These are phyloP conservation scores for Ustilago sp. DNA, from an alignment of 1,284 basidiomycete species.

Conservation along the genomic window DNA sequence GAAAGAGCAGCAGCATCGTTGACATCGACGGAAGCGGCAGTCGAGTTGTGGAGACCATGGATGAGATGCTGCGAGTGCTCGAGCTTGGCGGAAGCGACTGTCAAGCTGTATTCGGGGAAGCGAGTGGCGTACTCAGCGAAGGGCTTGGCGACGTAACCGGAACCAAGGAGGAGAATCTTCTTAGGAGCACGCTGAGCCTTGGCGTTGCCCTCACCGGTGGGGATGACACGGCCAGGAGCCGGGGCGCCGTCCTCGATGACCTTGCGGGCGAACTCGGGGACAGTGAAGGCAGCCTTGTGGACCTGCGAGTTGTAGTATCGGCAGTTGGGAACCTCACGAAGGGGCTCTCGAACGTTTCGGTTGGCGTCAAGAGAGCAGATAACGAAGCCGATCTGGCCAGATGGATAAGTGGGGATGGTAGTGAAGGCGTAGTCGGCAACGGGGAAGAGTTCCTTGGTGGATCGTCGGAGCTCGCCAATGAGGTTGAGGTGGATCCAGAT, in stretches of 20 bases:
- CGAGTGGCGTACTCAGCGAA: conserved; percentile 93
- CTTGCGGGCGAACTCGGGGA: conserved; percentile 88
- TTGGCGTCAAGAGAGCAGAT: conserved; percentile 81
- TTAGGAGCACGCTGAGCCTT: conserved; percentile 70
- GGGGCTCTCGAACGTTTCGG: conserved; percentile 69
- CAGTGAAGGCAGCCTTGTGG: conserved; percentile 85
- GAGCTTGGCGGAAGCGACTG: conserved; percentile 73
- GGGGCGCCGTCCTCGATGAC: conserved; percentile 69
- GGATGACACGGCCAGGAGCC: conserved; percentile 63
- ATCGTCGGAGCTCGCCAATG: conserved; percentile 82
- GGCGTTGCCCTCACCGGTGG: conserved; percentile 73
- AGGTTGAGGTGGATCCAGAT: conserved; percentile 93
- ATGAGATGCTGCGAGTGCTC: conserved; percentile 77
- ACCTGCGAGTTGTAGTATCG: conserved; percentile 88
- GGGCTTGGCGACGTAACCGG: conserved; percentile 93
- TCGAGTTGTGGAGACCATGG: conserved; percentile 78
- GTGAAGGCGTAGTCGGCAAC: conserved; percentile 92
- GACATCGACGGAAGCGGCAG: conserved; percentile 86
- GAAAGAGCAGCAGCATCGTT: conserved; percentile 80
- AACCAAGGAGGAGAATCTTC: conserved; percentile 91
- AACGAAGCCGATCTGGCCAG: conserved; percentile 96
- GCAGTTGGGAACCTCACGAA: conserved; percentile 75
- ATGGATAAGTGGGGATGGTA: conserved; percentile 97
- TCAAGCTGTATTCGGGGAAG: conserved; percentile 84
- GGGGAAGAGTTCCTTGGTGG: conserved; percentile 83